A percentile compares a stretch with the other conserved stretches of the same genome.
phyloP scores from a whole-genome alignment of 495 filamentous ascomycete species.

The Cairneyella variabilis region DNA sequence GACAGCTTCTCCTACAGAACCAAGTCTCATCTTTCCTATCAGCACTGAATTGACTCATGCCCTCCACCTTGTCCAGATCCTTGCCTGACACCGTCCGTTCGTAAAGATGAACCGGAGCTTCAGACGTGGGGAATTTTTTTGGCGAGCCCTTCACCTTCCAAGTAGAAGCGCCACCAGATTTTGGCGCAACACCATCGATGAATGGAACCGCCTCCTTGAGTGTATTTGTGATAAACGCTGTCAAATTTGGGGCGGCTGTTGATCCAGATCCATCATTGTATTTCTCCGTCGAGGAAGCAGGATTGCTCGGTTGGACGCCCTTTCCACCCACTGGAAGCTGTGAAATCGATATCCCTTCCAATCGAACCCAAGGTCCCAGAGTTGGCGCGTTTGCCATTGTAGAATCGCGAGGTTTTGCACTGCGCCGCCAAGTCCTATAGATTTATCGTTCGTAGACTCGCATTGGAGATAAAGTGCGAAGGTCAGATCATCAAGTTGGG shows the following conservation, averaged over 20 bases:
- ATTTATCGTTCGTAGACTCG: too few relatives aligned
- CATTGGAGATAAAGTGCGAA: too few relatives aligned
- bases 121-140: conserved; percentile 43
- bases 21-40: conserved; percentile 53
- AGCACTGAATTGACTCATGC: conserved; percentile 20
- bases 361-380: conserved; percentile 17
- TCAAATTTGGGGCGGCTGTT: conserved; percentile 24
- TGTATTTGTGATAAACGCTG: conserved; percentile 36
- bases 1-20: conserved; percentile 62
- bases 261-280: conserved; percentile 6
- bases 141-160: conserved; percentile 38
- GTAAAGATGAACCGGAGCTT: conserved; percentile 42
- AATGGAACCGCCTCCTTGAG: conserved; percentile 56
- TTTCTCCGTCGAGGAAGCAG: conserved; percentile 8
- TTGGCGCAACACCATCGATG: conserved; percentile 42
- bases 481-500: too few relatives aligned
- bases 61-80: conserved; percentile 31
- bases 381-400: background rate
- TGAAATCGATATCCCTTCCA: conserved; percentile 34
- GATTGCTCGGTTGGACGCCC: conserved; percentile 7
- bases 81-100: conserved; percentile 36
- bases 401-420: too few relatives aligned
- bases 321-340: conserved; percentile 35
- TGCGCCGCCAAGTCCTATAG: too few relatives aligned
- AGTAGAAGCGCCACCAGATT: conserved; percentile 28